Evolutionary conservation across 306 rosid genomes (phyloP).

Genomic region (Trifolium repens): DNA sequence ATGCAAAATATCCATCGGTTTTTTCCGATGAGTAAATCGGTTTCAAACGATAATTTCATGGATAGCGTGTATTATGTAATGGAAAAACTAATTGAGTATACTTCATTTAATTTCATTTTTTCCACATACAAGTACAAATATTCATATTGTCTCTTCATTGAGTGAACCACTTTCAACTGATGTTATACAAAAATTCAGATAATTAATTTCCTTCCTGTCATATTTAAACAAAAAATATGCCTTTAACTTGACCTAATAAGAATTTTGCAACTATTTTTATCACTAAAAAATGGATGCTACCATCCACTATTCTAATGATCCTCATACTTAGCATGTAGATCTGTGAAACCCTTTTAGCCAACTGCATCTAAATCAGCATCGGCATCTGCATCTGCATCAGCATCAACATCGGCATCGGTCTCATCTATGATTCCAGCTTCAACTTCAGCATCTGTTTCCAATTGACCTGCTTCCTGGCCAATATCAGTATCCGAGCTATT

Average conservation of each 20-base stretch:
- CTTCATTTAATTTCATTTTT: background rate
- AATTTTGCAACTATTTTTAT: constrained; percentile 26
- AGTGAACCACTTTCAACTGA: constrained; percentile 10
- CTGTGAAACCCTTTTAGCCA: constrained; percentile 46
- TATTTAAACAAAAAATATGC: background rate
- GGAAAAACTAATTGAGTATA: constrained; percentile 13
- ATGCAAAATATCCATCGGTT: too few relatives aligned
- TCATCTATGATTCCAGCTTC: constrained; percentile 87
- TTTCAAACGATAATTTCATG: too few relatives aligned
- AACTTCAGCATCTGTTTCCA: constrained; percentile 82
- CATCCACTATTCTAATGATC: constrained; percentile 25
- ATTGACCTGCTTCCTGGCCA: constrained; percentile 83
- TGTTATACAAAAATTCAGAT: background rate
- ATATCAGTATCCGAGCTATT: constrained; percentile 76
- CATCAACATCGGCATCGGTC: constrained; percentile 71
- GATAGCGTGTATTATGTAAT: background rate
- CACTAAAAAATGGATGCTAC: constrained; percentile 8
- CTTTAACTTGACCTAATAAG: constrained; percentile 5
- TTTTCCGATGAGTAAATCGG: too few relatives aligned
- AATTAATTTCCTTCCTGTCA: background rate
- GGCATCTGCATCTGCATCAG: constrained; percentile 59
- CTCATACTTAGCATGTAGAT: constrained; percentile 9
- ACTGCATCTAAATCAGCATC: constrained; percentile 75
- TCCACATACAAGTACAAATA: constrained; percentile 16
- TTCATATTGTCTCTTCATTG: constrained; percentile 8